Evolutionary conservation across 2,329 filamentous ascomycete species (phyloP), one percentile per base, ranked within the genome.

Genomic region (Xylariales sp.): DNA sequence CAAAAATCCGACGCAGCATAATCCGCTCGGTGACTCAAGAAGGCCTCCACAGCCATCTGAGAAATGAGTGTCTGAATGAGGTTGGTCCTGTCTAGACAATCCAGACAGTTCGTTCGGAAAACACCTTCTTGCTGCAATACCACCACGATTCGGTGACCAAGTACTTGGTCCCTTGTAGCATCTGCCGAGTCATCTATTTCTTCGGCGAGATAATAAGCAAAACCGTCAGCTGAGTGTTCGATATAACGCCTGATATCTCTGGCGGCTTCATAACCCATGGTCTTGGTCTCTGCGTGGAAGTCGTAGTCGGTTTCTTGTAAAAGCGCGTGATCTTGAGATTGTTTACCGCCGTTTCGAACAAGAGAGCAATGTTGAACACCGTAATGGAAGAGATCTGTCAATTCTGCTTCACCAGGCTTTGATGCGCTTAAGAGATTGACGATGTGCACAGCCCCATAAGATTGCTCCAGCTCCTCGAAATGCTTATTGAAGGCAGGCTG

Each of bases 401-500:
- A 72, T 57, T 96, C 88, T 4, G 83, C 76, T 63, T 98, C 93
- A 10, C 85, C 87, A 0, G 82, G 79, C 59, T 95, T 97, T 18
- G 86, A 79, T 45, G 87, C 85, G 56, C 89, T 96, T n/a, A 98
- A 75, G 11, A 98, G 73, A 57, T 98, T 97, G 40, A 98, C 81
- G 12, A 97, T 80, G 59, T 97, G 91, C 1, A 96, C 81, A 6
- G 88, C 85, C 14, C 93, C 91, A 55, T 98, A 98, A 30, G 81
- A 81, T 40, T 87, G 70, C 53, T 93, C 87, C 27, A 98, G 70
- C n/a, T 82, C 78, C 28, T 88, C 83, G 57, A 98, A 95, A 60
- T 98, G 93, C 60, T 88, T 95, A 62, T 97, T 83, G 56, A 98
- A 97, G 2, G 93, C 88, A 23, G 89, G 91, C 53, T 96, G 89